Base-by-base conservation (phyloP, 192 early-diverging fungal species). In the Piromyces finnis region DNA sequence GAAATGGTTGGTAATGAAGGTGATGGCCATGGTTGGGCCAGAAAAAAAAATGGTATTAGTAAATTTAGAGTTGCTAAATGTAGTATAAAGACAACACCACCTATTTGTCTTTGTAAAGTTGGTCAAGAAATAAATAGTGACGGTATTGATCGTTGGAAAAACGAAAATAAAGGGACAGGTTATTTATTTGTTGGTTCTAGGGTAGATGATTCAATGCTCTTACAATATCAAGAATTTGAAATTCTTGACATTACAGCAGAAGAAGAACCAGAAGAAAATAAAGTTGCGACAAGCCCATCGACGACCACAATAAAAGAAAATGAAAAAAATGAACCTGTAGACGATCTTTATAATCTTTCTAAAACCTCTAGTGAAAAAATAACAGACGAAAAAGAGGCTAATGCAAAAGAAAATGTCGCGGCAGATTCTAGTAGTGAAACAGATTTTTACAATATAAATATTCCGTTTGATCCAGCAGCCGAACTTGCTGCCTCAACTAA, bases 101-200 rank as follows among this genome's bases (percentile, higher is more conserved):
- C 41, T 51, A 51, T 51, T 51, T 51, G 41, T 51, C 15, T 51
- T 51, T 51, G 41, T 51, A 51, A 51, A 22, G 41, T 51, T 17
- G 41, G 41, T 51, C 41, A 51, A 22, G 41, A 51, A 51, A 22
- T 51, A 51, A 51, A 51, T 51, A 51, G 80, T 30, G 28, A 30
- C 22, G 30, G 80, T 59, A 16, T 35, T 22, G 29, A 59, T 30
- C 29, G 80, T 81, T 30, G 80, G 80, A 28, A 78, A 81, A 29
- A 78, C 80, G 28, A 28, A 79, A 29, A 77, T 30, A 85, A 85
- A 13, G 41, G 85, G 5, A 87, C 84, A 14, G 86, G 89, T 7
- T 92, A 91, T 79, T 86, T 95, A 51, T 95, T 97, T 85, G 80
- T 94, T 13, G 93, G 89, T 28, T 90, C 88, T 18, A 84, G 91